A percentile compares a stretch with the other conserved stretches of the same genome.
Conservation (phyloP, 225 moss, liverwort and hornwort genomes). For the Neckera pumila region DNA sequence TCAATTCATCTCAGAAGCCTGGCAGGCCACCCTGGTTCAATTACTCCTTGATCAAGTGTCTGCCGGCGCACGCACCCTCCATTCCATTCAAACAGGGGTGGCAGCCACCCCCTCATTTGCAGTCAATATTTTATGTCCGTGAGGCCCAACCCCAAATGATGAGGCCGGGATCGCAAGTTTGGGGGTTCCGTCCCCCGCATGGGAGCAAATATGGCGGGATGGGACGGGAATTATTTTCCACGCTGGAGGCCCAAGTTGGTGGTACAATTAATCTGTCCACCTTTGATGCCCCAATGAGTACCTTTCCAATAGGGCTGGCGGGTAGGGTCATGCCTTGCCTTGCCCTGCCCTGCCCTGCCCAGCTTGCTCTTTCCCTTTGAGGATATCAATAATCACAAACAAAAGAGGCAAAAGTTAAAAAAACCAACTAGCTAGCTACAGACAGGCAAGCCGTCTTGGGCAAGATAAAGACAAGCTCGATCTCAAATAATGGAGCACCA, state of each 20-base stretch:
- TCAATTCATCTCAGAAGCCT: background rate
- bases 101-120: background rate
- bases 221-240: background rate
- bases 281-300: constrained; percentile 20
- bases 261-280: background rate
- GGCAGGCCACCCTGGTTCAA: background rate
- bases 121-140: background rate
- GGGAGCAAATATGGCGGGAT: too few relatives aligned
- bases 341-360: background rate
- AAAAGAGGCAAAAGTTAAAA: background rate
- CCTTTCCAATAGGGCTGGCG: background rate
- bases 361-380: background rate
- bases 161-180: background rate
- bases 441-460: background rate
- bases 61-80: too few relatives aligned
- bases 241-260: background rate
- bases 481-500: constrained; percentile 4
- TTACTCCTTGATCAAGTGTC: background rate
- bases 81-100: background rate
- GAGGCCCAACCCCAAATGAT: background rate
- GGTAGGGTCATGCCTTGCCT: background rate
- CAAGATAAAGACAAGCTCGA: background rate
- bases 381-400: constrained; percentile 14
- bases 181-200: background rate
- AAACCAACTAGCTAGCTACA: background rate